Base-by-base conservation (phyloP, 768 basidiomycete species). In the Suillus occidentalis region DNA sequence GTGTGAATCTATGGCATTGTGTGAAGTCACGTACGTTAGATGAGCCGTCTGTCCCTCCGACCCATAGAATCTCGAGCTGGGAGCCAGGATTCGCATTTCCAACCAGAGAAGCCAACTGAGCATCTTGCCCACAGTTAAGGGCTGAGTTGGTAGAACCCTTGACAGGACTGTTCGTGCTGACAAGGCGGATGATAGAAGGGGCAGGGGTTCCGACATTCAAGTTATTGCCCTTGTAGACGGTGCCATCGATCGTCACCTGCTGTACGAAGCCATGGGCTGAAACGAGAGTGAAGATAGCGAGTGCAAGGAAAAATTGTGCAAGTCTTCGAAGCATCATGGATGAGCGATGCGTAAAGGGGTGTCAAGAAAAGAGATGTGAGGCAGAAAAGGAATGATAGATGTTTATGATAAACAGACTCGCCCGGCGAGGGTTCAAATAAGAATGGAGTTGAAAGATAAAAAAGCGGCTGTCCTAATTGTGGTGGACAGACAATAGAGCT, bases 61-160 rank as follows among this genome's bases (percentile, higher is more conserved):
- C 73, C 90, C 90, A 91, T 57, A 83, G 70, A 69, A 90, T 80
- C 6, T 75, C 71, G 42, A 91, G 58, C 8, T 69, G 69, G 70
- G 84, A 85, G 6, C 88, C 89, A 1, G 90, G 86, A 64, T 85
- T 86, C 12, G 83, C 88, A 53, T 78, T 75, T n/a, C 81, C 87
- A 39, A 84, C 79, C 20, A 83, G 70, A 2, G 80, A 66, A 0
- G 87, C 89, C 0, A 79, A 69, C 47, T 78, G 74, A 0, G 88
- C 84, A 50, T 82, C 78, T 55, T 79, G 75, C 36, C 90, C 90
- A 69, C 90, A 92, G 71, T 83, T 87, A 4, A 89, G 45, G 55
- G 77, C 80, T 4, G 84, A 76, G 73, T 89, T 89, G 47, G 49
- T 74, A 20, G 87, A 77, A 59, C 87, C 88, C 72, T 90, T 83